Evolutionary conservation across 441 rosid genomes (phyloP), one percentile per base, ranked within the genome.

Genomic region (Dalechampia spathulata): DNA sequence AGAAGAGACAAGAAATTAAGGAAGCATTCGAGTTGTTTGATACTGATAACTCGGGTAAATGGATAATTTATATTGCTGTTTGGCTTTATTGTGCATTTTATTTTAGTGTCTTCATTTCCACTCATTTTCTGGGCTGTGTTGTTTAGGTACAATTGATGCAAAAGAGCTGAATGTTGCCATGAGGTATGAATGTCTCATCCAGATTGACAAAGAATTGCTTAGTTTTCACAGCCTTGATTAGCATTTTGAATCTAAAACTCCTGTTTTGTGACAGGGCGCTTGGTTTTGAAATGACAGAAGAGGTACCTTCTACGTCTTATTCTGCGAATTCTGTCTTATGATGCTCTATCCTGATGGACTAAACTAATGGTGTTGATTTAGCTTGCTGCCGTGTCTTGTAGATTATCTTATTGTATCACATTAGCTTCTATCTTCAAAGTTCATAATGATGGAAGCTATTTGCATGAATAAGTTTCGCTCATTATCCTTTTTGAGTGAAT

Each of bases 21-120:
- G 99, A 93, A 77, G 97, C 99, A 15, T 93, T 93, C 64, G 95
- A 93, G 39, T 74, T 93, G 7, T 93, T 90, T 41, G 99, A 93
- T 68, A 93, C 90, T 21, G 99, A 93, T 87, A 93, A 93, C 27
- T 93, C 97, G 52, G 97, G 97, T 86, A 72, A 32, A 30, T 22
- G 21, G 51, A 51, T 4, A 38, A 32, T 52, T 36, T 39, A 52
- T 57, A 19, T 61, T 58, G 30, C 16, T 1, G 50, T 16, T 13
- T 10, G 42, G 13, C 54, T 23, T 32, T 52, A 28, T 28, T 20
- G 37, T 62, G 19, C 22, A 37, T 37, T 37, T 45, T 12, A 48
- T 34, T 9, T 32, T 5, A 8, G 11, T 12, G 2, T 3, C 17
- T 52, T 27, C 46, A n/a, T 12, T 42, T 64, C 25, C 22, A 51